A percentile compares a stretch with the other conserved stretches of the same genome.
Conservation (phyloP, 2,329 filamentous ascomycete species). For the Bipolaris sorokiniana region DNA sequence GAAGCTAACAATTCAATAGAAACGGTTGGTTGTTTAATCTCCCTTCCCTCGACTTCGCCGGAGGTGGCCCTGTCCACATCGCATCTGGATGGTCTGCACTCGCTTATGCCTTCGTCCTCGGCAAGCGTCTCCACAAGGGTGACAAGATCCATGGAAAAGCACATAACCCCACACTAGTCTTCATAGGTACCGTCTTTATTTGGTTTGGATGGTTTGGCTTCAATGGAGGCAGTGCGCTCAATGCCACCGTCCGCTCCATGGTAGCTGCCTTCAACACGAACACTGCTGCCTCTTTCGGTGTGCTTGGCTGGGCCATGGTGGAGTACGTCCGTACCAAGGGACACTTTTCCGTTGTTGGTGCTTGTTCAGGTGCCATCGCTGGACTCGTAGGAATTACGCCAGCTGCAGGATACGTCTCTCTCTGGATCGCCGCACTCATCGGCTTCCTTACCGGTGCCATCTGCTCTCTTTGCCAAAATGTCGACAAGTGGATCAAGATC, state of each 20-base stretch:
- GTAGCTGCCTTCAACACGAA: slow-evolving; percentile 65
- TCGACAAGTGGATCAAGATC: slow-evolving; percentile 62
- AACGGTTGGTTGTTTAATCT: slow-evolving; percentile 68
- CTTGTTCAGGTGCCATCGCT: slow-evolving; percentile 64
- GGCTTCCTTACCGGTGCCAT: slow-evolving; percentile 62
- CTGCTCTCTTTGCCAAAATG: slow-evolving; percentile 57
- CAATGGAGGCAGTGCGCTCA: slow-evolving; percentile 62
- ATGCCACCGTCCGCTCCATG: slow-evolving; percentile 58
- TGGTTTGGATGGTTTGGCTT: slow-evolving; percentile 70
- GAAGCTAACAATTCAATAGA: slow-evolving; percentile 5
- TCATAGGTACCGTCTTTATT: slow-evolving; percentile 68
- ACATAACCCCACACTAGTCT: slow-evolving; percentile 68
- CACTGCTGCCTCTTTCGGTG: slow-evolving; percentile 60
- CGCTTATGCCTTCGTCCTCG: slow-evolving; percentile 68
- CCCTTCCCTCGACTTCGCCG: slow-evolving; percentile 65
- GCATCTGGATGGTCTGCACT: slow-evolving; percentile 67
- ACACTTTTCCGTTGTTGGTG: slow-evolving; percentile 62
- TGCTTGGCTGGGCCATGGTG: slow-evolving; percentile 61
- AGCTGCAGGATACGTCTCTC: slow-evolving; percentile 59
- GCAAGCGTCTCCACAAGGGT: slow-evolving; percentile 60
- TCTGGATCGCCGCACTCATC: slow-evolving; percentile 62
- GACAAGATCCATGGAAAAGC: slow-evolving; percentile 61
- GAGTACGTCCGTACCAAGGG: slow-evolving; percentile 60
- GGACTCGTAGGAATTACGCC: slow-evolving; percentile 67
- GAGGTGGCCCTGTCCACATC: slow-evolving; percentile 69